phyloP scores from a whole-genome alignment of 164 flowering plant species.

The Brasenia schreberi region DNA sequence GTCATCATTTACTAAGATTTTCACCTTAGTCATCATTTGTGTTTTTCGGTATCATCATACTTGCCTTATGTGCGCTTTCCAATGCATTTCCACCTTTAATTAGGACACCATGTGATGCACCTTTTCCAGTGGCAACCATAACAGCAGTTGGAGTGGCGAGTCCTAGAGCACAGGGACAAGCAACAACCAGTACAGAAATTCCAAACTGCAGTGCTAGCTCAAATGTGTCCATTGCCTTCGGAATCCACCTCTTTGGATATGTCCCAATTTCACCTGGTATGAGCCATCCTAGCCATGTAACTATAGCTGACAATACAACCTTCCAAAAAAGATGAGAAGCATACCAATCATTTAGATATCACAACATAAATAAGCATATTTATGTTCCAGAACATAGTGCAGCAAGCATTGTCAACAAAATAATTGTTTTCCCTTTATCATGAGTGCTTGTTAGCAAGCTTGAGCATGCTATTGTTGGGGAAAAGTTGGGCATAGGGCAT shows the following conservation, averaged over 20 bases:
- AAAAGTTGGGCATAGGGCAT: too few species aligned
- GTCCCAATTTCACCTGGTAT: constrained; percentile 54
- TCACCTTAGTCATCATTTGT: too few species aligned
- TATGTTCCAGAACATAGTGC: too few species aligned
- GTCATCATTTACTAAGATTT: too few species aligned
- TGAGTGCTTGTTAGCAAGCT: too few species aligned
- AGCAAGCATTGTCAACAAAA: too few species aligned
- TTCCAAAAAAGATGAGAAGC: too few species aligned
- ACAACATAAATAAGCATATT: too few species aligned
- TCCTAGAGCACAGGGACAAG: constrained; percentile 97
- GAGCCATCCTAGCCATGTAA: constrained; percentile 89
- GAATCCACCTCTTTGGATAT: constrained; percentile 71
- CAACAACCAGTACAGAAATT: constrained; percentile 88
- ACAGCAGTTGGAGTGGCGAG: constrained; percentile 96
- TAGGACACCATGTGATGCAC: constrained; percentile 91
- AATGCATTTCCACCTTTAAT: constrained; percentile 94
- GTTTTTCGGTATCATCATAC: background rate
- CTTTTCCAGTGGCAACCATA: constrained; percentile 94
- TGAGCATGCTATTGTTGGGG: too few species aligned
- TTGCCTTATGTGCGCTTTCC: constrained; percentile 83
- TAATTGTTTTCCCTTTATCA: too few species aligned
- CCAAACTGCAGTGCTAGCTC: constrained; percentile 91
- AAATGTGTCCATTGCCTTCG: constrained; percentile 72
- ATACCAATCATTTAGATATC: too few species aligned
- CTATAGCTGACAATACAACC: constrained; percentile 65